Evolutionary conservation across 129 eudicot genomes (phyloP), one percentile per base, ranked within the genome.

Genomic region (Centella asiatica): DNA sequence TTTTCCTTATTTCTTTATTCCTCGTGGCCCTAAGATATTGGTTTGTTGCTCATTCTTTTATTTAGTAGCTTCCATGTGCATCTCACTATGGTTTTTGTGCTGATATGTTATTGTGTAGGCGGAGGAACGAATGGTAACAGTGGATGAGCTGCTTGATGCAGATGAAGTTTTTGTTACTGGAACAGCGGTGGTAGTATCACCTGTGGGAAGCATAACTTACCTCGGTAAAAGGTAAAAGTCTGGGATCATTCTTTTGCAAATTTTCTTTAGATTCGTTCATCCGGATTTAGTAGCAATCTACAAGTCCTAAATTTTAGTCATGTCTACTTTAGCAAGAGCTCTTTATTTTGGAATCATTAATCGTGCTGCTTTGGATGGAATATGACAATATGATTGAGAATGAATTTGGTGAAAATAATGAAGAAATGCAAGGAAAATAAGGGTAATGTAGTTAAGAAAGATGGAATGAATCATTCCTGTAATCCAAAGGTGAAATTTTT

Each of bases 161-260:
- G 96, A 88, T 74, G 94, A 88, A 77, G 94, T 88, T 26, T 88
- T 88, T 55, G 85, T 93, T 61, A 88, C 96, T 3, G 96, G 96
- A 68, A 88, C 96, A 20, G 96, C 96, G 4, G 96, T 88, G 49
- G 96, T 81, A 59, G 77, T 88, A 61, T 84, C 89, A 49, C 90
- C 96, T 14, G 96, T 88, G 17, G 94, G 90, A 57, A 88, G 90
- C 79, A 68, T 88, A 48, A 88, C 94, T 60, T 85, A 88, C 71
- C 80, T 57, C 18, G 83, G 78, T 24, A 85, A 75, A 82, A 88
- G 94, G 96, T 88, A 57, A 69, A 64, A 7, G 44, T 18, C 27
- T 5, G n/a, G n/a, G 69, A 48, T 44, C 22, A 22, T 25, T 4
- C 27, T 47, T 32, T 62, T 65, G 40, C 57, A 18, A 57, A 39